Base-by-base conservation (phyloP, 805 yeast species). In the Metschnikowia baotianmanensis region DNA sequence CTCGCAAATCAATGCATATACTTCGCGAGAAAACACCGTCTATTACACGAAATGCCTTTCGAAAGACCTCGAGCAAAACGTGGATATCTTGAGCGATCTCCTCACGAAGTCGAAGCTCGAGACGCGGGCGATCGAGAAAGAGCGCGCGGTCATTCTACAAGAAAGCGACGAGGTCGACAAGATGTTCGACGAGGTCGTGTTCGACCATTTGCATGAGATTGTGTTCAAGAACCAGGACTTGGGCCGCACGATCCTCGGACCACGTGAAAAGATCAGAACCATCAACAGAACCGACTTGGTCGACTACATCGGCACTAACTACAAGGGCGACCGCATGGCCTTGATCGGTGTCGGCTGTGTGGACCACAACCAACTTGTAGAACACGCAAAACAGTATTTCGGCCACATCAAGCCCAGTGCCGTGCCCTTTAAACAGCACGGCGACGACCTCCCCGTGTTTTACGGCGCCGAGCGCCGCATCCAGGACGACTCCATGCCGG, bases 151-250 rank as follows among this genome's bases (percentile, higher is more conserved):
- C 20, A 93, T 93, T 50, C 79, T 93, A 45, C 86, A 97, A 63
- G 99, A 93, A 68, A 79, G 93, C 53, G 98, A 93, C 65, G 98
- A 93, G 66, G 97, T 93, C 43, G 98, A 91, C 65, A 91, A 90
- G 69, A 89, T 88, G 95, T 87, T 88, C 61, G 99, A 93, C 62
- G 99, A 93, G 65, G 98, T 93, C 26, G 95, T 93, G 8, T 93
- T 93, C 63, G 99, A 93, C 65, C 95, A 95, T 63, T 69, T 93
- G 40, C 99, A 93, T 67, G 89, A 95, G 34, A 87, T 89, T 24
- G 89, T 95, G 8, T 93, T 79, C 71, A 86, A 79, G 62, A 82
- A 78, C 52, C 98, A 95, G 65, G 95, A 96, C 34, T 73, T 93
- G 47, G 99, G 99, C 20, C 82, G 97, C 67, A 95, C 99, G 7